A percentile compares a stretch with the other conserved stretches of the same genome.
Conservation (phyloP, 1,139 yeast species). For the Nadsonia commutata region DNA sequence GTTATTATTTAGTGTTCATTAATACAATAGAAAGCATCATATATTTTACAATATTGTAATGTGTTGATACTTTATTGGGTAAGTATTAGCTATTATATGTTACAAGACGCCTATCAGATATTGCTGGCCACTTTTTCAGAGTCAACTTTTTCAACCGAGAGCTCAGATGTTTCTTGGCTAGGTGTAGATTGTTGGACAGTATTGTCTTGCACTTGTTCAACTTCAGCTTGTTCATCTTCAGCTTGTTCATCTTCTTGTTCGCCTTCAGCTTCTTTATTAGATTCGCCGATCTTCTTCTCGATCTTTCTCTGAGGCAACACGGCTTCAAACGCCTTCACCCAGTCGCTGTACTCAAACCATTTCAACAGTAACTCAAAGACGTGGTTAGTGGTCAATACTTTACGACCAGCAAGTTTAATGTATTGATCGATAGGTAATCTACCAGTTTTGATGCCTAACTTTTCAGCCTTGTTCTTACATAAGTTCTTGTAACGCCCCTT, state of each 20-base stretch:
- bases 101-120: no score
- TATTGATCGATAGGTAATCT: constrained; percentile 80
- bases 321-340: constrained; percentile 76
- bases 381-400: constrained; percentile 85
- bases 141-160: no score
- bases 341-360: constrained; percentile 65
- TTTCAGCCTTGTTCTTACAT: constrained; percentile 70
- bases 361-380: constrained; percentile 75
- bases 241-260: constrained; percentile 8
- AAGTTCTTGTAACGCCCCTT: constrained; percentile 78
- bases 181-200: no score
- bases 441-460: constrained; percentile 56
- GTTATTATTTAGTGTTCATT: no score
- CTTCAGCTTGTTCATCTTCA: constrained; percentile 3
- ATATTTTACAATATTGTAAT: no score
- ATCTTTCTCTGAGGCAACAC: constrained; percentile 76
- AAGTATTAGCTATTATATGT: no score
- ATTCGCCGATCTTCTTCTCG: constrained; percentile 4
- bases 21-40: no score
- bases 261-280: constrained; percentile 2
- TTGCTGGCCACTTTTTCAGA: no score
- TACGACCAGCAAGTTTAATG: constrained; percentile 69
- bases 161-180: no score
- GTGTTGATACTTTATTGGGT: no score
- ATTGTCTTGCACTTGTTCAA: constrained; percentile 1